Base-by-base conservation (phyloP, 495 filamentous ascomycete genomes). In the Umbilicaria muhlenbergii region DNA sequence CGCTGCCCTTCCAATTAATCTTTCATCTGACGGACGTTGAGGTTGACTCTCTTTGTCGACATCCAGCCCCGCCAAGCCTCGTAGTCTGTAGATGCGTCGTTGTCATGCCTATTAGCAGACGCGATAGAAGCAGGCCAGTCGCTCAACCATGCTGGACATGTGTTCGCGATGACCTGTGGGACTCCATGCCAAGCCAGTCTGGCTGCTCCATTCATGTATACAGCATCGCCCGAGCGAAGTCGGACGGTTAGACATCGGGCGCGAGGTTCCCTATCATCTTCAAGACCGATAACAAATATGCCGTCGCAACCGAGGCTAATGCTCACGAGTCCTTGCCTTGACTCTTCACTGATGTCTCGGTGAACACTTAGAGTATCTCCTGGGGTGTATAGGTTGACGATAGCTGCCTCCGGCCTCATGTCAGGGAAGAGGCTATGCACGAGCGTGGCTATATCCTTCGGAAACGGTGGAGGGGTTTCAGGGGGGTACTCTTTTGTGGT, bases 171-270 rank as follows among this genome's bases (percentile, higher is more conserved):
- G 19, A 93, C 77, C 52, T 81, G 83, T 4, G 89, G 87, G 11
- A 95, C 88, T 3, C 82, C 86, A 65, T 95, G 88, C 91, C 88
- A 95, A 11, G 88, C 91, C 60, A 83, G 88, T 39, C 88, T 64
- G 8, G 81, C 76, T 41, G 74, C 68, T 32, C 81, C 74, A 39
- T 73, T 75, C 83, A 94, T 91, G 42, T 86, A 83, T 1, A 94
- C 71, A 1, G 74, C 80, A 62, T 89, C 86, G 0, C 86, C 87
- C 4, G 84, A 89, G 8, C 73, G 69, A 33, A 93, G 64, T 18
- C 83, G 66, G 38, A 91, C 58, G 3, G 80, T 61, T 19, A 83
- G 57, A 34, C 71, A 75, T 3, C 58, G 58, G 15, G 55, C 67
- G 61, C 44, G 58, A 37, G 36, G 24, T 19, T 48, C 44, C 5